Base-by-base conservation (phyloP, 1,284 basidiomycete genomes). In the Peniophora sp. region DNA sequence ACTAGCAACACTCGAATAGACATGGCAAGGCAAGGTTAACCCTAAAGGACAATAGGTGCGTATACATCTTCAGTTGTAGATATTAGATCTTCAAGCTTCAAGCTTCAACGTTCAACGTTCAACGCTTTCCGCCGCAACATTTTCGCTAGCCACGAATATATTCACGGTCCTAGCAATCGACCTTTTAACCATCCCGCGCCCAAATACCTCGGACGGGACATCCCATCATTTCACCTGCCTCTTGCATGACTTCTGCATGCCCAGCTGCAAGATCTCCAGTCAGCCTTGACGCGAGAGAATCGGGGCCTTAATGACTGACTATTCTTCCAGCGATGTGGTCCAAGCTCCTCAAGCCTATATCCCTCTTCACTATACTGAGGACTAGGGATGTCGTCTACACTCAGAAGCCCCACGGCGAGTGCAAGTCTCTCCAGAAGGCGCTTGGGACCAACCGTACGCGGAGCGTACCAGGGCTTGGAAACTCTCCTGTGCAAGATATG, bases 141-240 rank as follows among this genome's bases (percentile, higher is more conserved):
- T n/a, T n/a, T n/a, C n/a, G n/a, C n/a, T n/a, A 32, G 6, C 27
- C 5, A 32, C 27, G 27, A 32, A 5, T 5, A 32, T 32, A 32
- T 5, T 32, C 27, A 32, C 27, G 27, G 12, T 32, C 5, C 27
- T 32, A n/a, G n/a, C n/a, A n/a, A n/a, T n/a, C n/a, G n/a, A n/a
- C n/a, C n/a, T n/a, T n/a, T n/a, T n/a, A n/a, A n/a, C n/a, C 27
- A 12, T 32, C 27, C 12, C 43, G 43, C 43, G 20, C 43, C 49
- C 49, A 50, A 2, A 43, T 14, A n/a, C 49, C 42, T 32, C 9
- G 32, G n/a, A 50, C 43, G 3, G 49, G 49, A 24, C 49, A 50
- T 23, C 49, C 49, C 18, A 32, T 35, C 43, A 50, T n/a, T 18
- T 46, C 42, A 3, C 23, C 42, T 3, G 49, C 49, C 34, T 44